Evolutionary conservation across 306 rosid species (phyloP).

Genomic region (Rosa rugosa): DNA sequence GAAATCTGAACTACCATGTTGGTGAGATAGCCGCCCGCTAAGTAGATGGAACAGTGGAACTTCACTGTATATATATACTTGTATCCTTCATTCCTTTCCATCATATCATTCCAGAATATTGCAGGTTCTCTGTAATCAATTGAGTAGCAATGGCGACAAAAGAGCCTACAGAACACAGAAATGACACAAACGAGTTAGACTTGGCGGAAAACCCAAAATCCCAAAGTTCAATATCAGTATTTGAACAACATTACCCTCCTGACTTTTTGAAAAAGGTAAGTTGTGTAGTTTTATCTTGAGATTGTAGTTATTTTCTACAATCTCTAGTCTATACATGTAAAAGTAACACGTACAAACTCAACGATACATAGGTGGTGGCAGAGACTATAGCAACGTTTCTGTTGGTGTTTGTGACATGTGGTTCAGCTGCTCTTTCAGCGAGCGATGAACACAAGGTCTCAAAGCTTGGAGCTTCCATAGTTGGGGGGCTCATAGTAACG

Average conservation of each 20-base stretch:
- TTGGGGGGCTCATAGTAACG: slow-evolving; percentile 67
- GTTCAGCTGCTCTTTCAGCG: slow-evolving; percentile 50
- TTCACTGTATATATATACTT: neutral
- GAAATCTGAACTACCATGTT: neutral
- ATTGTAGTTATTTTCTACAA: neutral
- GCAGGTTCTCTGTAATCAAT: neutral
- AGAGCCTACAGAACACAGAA: neutral
- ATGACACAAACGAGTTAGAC: slow-evolving; percentile 1
- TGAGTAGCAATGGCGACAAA: neutral
- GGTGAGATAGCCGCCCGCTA: neutral
- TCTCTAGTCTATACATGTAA: neutral
- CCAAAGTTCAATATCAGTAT: neutral
- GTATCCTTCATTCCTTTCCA: neutral
- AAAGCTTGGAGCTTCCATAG: slow-evolving; percentile 68
- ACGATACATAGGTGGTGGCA: slow-evolving; percentile 51
- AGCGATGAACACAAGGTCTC: slow-evolving; percentile 54
- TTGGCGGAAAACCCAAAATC: slow-evolving; percentile 13
- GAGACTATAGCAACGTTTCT: slow-evolving; percentile 67
- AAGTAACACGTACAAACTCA: neutral
- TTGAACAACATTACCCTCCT: slow-evolving; percentile 44
- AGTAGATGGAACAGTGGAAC: neutral
- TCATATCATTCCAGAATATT: neutral
- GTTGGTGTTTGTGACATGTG: slow-evolving; percentile 79
- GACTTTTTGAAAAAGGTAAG: slow-evolving; percentile 54
- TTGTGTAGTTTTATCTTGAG: neutral